phyloP scores from a whole-genome alignment of 129 eudicot genomes.

The Lonicera japonica region DNA sequence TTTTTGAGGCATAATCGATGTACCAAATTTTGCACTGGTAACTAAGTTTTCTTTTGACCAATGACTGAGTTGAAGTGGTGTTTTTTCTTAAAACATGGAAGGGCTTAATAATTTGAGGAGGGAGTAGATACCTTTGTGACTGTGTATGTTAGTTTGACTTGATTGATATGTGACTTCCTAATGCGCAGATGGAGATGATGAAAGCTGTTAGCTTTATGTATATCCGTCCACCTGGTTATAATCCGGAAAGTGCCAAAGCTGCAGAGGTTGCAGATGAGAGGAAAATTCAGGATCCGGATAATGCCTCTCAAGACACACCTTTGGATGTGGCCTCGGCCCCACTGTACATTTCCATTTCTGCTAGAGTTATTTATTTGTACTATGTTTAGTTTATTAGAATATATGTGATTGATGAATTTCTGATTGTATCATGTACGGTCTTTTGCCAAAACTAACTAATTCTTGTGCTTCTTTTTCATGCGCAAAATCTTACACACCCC shows the following conservation, averaged over 20 bases:
- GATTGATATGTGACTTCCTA: constrained; percentile 9
- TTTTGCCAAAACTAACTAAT: constrained; percentile 6
- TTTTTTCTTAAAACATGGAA: neutral
- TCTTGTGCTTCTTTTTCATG: constrained; percentile 31
- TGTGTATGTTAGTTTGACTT: constrained; percentile 9
- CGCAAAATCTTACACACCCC: constrained; percentile 33
- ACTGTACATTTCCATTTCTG: constrained; percentile 23
- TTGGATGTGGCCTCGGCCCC: constrained; percentile 44
- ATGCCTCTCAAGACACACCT: constrained; percentile 37
- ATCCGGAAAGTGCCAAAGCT: constrained; percentile 97
- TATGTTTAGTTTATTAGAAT: neutral
- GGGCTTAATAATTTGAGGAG: neutral
- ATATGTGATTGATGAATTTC: constrained; percentile 5
- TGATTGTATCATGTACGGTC: neutral
- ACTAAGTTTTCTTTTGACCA: neutral
- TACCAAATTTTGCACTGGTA: neutral
- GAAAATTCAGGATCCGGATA: constrained; percentile 32
- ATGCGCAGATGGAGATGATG: constrained; percentile 77
- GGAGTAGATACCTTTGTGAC: neutral
- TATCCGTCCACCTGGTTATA: constrained; percentile 87
- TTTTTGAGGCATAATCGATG: neutral
- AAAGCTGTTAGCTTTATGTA: constrained; percentile 98
- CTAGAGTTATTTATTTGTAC: neutral
- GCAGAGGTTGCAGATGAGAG: constrained; percentile 78
- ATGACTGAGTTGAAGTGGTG: neutral